These are phyloP conservation scores for Corrigiola litoralis DNA, from an alignment of 179 eudicot species.

Conservation along the genomic window DNA sequence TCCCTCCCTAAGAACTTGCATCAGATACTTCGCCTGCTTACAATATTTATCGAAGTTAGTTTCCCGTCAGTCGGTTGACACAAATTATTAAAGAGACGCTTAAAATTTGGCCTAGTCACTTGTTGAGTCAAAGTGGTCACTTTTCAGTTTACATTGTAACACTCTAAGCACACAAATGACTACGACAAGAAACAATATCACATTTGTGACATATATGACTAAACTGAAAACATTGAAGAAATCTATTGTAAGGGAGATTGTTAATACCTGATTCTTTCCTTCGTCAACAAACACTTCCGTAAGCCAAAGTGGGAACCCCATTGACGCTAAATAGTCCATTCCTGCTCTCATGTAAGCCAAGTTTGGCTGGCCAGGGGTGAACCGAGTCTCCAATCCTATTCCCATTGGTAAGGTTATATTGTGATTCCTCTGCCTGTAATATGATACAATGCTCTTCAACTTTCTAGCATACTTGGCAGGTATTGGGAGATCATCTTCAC, in stretches of 20 bases:
- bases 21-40: constrained; percentile 37
- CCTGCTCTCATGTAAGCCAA: constrained; percentile 46
- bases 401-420: constrained; percentile 27
- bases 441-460: constrained; percentile 17
- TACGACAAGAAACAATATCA: no score
- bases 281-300: constrained; percentile 45
- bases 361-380: constrained; percentile 34
- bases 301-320: constrained; percentile 51
- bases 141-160: no score
- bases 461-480: constrained; percentile 44
- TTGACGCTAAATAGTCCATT: constrained; percentile 37
- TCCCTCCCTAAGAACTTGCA: constrained; percentile 47
- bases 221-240: no score
- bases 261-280: constrained; percentile 34
- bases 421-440: constrained; percentile 18
- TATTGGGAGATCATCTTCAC: constrained; percentile 21
- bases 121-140: no score
- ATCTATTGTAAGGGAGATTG: no score
- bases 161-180: no score
- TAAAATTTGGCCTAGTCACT: no score
- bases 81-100: no score
- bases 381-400: constrained; percentile 46
- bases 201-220: no score
- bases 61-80: no score
- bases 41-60: not conserved